Percentiles rank a stretch among this genome's conserved stretches.
Evolutionary conservation across 768 basidiomycete species (phyloP).

Genomic region (Lactarius sp.): DNA sequence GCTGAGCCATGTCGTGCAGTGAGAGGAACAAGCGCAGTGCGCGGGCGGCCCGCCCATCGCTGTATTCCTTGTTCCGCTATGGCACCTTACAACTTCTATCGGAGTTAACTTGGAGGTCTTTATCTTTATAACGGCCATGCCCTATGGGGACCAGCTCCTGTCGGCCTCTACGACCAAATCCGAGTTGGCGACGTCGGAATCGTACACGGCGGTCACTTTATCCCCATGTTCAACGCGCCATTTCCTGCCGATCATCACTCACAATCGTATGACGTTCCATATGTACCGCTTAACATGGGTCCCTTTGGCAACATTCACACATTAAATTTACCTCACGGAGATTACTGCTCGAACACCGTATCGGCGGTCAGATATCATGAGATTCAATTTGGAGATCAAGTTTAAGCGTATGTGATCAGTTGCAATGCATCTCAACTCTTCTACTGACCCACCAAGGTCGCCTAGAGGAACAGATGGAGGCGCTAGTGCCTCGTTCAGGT

Average conservation of each 20-base stretch:
- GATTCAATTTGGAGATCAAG: background rate
- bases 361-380: background rate
- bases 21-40: too few species aligned
- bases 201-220: conserved; percentile 23
- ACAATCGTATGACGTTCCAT: conserved; percentile 5
- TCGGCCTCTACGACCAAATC: conserved; percentile 22
- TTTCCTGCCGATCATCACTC: background rate
- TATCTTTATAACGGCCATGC: conserved; percentile 19
- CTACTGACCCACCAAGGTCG: background rate
- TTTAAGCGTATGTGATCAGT: conserved; percentile 7
- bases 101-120: conserved; percentile 13
- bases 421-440: background rate
- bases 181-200: conserved; percentile 26
- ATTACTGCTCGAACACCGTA: conserved; percentile 10
- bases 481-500: background rate
- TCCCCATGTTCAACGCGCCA: conserved; percentile 20
- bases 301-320: conserved; percentile 12
- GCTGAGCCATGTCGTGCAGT: too few species aligned
- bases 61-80: background rate
- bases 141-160: conserved; percentile 25
- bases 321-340: background rate
- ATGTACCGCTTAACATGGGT: conserved; percentile 8
- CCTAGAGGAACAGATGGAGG: conserved; percentile 4
- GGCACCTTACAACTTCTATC: conserved; percentile 18
- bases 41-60: too few species aligned